These are phyloP conservation scores for Asterophora lycoperdoides DNA, from an alignment of 768 basidiomycete species.

Conservation along the genomic window DNA sequence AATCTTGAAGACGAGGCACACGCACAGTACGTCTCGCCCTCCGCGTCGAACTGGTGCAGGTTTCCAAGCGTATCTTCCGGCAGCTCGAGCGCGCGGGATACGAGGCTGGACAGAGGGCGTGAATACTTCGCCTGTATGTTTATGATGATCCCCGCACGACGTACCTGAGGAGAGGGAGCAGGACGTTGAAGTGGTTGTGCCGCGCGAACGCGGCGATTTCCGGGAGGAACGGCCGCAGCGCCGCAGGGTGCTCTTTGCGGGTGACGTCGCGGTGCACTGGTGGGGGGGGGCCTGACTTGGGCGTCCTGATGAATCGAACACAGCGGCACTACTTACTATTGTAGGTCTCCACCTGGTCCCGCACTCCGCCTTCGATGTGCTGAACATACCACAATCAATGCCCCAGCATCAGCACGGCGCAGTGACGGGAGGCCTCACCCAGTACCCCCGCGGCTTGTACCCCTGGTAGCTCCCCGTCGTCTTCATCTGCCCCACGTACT, in stretches of 20 bases:
- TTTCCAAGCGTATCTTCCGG: slow-evolving; percentile 42
- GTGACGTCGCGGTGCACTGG: slow-evolving; percentile 32
- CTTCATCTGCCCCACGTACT: slow-evolving; percentile 31
- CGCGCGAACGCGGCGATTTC: slow-evolving; percentile 32
- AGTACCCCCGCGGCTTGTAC: slow-evolving; percentile 19
- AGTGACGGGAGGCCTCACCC: slow-evolving; percentile 8
- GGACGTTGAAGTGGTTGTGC: slow-evolving; percentile 34
- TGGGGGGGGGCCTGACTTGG: too few relatives aligned
- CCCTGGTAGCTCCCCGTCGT: slow-evolving; percentile 43
- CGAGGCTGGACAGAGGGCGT: slow-evolving; percentile 23
- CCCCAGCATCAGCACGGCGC: not conserved
- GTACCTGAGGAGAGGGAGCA: slow-evolving; percentile 34
- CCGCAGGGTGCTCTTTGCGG: slow-evolving; percentile 31
- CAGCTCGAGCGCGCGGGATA: slow-evolving; percentile 42
- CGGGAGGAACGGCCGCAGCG: slow-evolving; percentile 32
- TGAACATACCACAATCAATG: slow-evolving; percentile 17
- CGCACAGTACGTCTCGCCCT: slow-evolving; percentile 33
- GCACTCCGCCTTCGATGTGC: slow-evolving; percentile 60
- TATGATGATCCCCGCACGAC: too few relatives aligned
- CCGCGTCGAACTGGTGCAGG: slow-evolving; percentile 32
- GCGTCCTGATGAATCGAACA: too few relatives aligned
- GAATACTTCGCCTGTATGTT: too few relatives aligned
- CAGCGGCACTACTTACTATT: too few relatives aligned
- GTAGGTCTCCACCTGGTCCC: slow-evolving; percentile 62
- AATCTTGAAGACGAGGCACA: not conserved